Evolutionary conservation across 169 alveolate genomes (phyloP).

Genomic region (Fabrea salina): DNA sequence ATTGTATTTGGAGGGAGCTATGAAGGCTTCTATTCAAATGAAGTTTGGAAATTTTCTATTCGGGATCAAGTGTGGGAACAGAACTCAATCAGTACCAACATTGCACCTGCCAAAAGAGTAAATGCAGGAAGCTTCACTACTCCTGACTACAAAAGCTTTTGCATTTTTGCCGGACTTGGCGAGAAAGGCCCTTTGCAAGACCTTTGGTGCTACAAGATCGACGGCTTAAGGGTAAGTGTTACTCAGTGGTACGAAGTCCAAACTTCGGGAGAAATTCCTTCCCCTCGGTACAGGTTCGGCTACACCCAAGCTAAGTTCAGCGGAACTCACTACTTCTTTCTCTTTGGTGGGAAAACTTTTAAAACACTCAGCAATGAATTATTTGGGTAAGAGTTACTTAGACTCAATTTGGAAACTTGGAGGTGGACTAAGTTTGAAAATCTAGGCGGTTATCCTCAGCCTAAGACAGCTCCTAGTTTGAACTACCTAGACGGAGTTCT

Average conservation of each 20-base stretch:
- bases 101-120: too few species aligned
- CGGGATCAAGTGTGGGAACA: too few species aligned
- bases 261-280: not conserved
- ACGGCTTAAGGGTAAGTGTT: not conserved
- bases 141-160: not conserved
- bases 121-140: not conserved
- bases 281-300: not conserved
- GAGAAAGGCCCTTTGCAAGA: not conserved
- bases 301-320: not conserved
- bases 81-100: too few species aligned
- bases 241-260: not conserved
- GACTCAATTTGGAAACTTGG: not conserved
- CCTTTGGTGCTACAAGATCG: not conserved
- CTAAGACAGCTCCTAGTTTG: not conserved
- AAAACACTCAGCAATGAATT: too few species aligned
- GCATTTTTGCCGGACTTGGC: slow-evolving; percentile 6
- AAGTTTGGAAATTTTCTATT: too few species aligned
- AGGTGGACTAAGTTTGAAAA: not conserved
- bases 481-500: not conserved
- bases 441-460: not conserved
- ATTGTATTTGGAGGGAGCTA: too few species aligned
- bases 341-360: not conserved
- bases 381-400: not conserved
- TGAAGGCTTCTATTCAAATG: too few species aligned
- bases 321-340: not conserved